phyloP scores from a whole-genome alignment of 371 early-diverging fungal species.

The Cokeromyces recurvatus region DNA sequence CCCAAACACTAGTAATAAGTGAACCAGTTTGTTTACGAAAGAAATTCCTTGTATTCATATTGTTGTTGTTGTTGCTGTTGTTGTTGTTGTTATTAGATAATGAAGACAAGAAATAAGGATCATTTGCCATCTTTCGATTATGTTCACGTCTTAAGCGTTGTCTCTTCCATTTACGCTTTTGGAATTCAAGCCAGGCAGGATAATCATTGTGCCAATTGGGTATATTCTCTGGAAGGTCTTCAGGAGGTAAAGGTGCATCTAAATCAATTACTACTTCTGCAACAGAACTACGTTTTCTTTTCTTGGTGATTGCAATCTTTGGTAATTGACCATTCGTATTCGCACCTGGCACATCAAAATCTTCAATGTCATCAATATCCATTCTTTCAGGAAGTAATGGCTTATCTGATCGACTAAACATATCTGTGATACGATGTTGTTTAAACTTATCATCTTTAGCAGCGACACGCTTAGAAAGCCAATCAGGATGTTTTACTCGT shows the following conservation, averaged over 20 bases:
- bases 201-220: conserved; percentile 60
- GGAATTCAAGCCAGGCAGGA: conserved; percentile 57
- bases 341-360: conserved; percentile 19
- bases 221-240: conserved; percentile 40
- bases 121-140: conserved; percentile 26
- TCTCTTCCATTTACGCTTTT: conserved; percentile 71
- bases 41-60: conserved; percentile 28
- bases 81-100: too few species aligned
- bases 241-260: conserved; percentile 21
- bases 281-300: conserved; percentile 14
- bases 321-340: conserved; percentile 12
- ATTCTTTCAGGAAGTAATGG: conserved; percentile 11
- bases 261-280: conserved; percentile 17
- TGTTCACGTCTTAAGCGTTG: conserved; percentile 48
- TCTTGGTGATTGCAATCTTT: conserved; percentile 28
- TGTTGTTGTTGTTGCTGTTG: conserved; percentile 4
- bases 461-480: conserved; percentile 82
- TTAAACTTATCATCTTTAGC: conserved; percentile 69
- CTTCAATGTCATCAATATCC: conserved; percentile 30
- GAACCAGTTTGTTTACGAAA: conserved; percentile 58
- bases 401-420: conserved; percentile 55
- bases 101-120: too few species aligned
- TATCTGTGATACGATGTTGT: conserved; percentile 85
- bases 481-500: conserved; percentile 91
- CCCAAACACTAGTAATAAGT: conserved; percentile 61